Evolutionary conservation across 129 eudicot genomes (phyloP), one percentile per base, ranked within the genome.

Genomic region (Ambrosia artemisiifolia): DNA sequence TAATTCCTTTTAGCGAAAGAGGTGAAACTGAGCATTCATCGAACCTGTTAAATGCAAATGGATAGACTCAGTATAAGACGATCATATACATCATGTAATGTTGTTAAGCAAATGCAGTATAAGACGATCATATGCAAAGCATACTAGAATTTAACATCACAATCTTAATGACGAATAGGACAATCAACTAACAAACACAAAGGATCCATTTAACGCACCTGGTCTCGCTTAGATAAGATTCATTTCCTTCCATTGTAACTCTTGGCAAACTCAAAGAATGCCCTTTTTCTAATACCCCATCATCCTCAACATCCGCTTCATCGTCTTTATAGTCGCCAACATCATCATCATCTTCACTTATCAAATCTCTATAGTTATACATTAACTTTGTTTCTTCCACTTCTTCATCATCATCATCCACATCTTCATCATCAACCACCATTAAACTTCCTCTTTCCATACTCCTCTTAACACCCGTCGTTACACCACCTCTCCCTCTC

Each of bases 11-110:
- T 67, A 95, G 74, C 33, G 96, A 86, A 70, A 68, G 71, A 8
- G 90, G 83, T 66, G 99, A 95, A 72, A 95, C 82, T 16, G 90
- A 67, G 70, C 93, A 91, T 72, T 95, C 88, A 85, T 95, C 99
- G 79, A 95, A 95, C 91, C 97, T 93, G 87, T 34, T 63, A 14
- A 12, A 75, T 60, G 55, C 18, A 54, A 51, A 28, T 14, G 19
- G 6, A 72, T 56, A 18, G 65, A 36, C 57, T 79, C 65, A 77
- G 71, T n/a, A n/a, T n/a, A n/a, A n/a, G n/a, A n/a, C n/a, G n/a
- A n/a, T n/a, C n/a, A n/a, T 63, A 17, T 17, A n/a, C n/a, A 72
- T 44, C 77, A 48, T 61, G 65, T 55, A 53, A 64, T 24, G 55
- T 74, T 47, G 40, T 14, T 20, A 36, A 48, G 5, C 18, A 74